Conservation (phyloP, 2,329 filamentous ascomycete species). For the Dactylella cylindrospora region DNA sequence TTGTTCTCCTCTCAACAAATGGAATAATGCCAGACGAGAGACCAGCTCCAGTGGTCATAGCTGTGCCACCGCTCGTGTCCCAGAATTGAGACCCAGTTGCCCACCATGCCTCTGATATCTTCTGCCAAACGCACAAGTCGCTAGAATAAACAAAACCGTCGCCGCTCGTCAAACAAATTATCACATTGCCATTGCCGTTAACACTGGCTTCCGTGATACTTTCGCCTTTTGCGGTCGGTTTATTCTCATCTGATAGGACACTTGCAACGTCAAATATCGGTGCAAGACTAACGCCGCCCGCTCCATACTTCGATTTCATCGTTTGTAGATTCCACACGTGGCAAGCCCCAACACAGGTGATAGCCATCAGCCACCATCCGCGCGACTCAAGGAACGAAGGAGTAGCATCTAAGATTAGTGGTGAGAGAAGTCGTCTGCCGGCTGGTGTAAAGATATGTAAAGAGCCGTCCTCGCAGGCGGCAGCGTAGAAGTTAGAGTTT, state of each 20-base stretch:
- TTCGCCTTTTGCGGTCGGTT: constrained; percentile 62
- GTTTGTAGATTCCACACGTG: constrained; percentile 91
- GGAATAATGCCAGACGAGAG: constrained; percentile 92
- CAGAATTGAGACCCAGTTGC: constrained; percentile 97
- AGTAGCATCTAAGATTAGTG: constrained; percentile 84
- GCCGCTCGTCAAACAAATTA: constrained; percentile 90
- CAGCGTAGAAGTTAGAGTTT: constrained; percentile 87
- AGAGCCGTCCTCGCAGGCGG: constrained; percentile 87
- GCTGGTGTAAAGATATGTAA: constrained; percentile 90
- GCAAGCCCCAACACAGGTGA: constrained; percentile 83
- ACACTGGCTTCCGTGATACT: constrained; percentile 87
- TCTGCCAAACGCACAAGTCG: constrained; percentile 86
- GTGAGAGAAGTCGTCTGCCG: constrained; percentile 79
- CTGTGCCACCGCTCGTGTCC: constrained; percentile 82
- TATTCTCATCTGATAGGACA: constrained; percentile 72
- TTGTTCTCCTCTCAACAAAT: constrained; percentile 89
- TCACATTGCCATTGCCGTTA: constrained; percentile 80
- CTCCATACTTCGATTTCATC: constrained; percentile 71
- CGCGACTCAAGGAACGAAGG: constrained; percentile 91
- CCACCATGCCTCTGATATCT: constrained; percentile 97
- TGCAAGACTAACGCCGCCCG: constrained; percentile 63
- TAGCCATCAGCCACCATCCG: constrained; percentile 83
- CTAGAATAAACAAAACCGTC: constrained; percentile 90
- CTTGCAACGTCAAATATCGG: constrained; percentile 86
- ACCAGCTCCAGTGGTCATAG: constrained; percentile 56